Conservation (phyloP, 2,329 filamentous ascomycete genomes). For the Colletotrichum horii region DNA sequence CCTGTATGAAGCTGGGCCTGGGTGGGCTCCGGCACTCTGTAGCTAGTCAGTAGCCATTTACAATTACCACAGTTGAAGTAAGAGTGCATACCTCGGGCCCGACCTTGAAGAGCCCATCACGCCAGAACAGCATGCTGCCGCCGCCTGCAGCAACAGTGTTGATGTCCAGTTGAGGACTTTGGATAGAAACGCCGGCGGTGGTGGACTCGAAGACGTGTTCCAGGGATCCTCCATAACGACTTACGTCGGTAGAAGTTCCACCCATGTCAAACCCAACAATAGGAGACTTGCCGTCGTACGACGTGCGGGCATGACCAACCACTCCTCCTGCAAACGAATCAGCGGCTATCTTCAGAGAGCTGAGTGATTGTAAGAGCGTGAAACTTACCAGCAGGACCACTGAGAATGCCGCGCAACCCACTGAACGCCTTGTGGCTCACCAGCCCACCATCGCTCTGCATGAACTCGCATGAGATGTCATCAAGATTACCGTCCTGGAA, state of each 20-base stretch:
- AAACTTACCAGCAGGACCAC: slow-evolving; percentile 69
- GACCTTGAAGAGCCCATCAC: slow-evolving; percentile 74
- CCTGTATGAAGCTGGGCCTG: slow-evolving; percentile 74
- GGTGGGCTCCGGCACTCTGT: slow-evolving; percentile 68
- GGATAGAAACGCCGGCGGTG: slow-evolving; percentile 73
- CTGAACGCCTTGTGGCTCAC: slow-evolving; percentile 67
- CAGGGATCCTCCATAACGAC: slow-evolving; percentile 57
- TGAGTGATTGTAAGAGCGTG: rapidly evolving
- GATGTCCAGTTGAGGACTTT: slow-evolving; percentile 59
- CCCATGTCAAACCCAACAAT: slow-evolving; percentile 78
- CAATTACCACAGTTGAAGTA: neutral
- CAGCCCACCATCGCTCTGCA: slow-evolving; percentile 65
- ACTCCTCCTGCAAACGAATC: slow-evolving; percentile 56
- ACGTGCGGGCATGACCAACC: slow-evolving; percentile 76
- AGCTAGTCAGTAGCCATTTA: neutral
- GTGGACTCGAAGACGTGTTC: slow-evolving; percentile 71
- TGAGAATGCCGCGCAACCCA: slow-evolving; percentile 72
- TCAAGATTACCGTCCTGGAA: slow-evolving; percentile 57
- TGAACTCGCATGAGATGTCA: slow-evolving; percentile 68
- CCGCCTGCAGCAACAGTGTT: slow-evolving; percentile 76
- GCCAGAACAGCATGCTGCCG: slow-evolving; percentile 71
- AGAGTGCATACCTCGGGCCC: slow-evolving; percentile 59
- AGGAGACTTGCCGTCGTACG: slow-evolving; percentile 72
- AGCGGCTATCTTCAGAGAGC: neutral
- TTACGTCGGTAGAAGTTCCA: slow-evolving; percentile 78